Evolutionary conservation across 257 asterid genomes (phyloP).

Genomic region (Euphrasia confusa): DNA sequence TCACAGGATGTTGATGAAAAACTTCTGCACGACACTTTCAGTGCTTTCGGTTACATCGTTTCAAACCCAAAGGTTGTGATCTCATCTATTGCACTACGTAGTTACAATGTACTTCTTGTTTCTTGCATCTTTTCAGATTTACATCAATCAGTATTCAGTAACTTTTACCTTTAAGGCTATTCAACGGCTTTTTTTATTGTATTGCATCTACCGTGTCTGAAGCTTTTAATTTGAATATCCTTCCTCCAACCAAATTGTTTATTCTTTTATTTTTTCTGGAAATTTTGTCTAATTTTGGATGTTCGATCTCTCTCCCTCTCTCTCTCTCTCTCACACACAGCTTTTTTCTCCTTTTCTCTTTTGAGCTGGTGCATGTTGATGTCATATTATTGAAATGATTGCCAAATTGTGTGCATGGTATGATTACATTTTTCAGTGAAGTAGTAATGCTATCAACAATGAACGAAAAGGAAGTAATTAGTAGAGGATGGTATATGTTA

Average conservation of each 20-base stretch:
- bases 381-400: constrained; percentile 7
- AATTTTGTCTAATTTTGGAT: neutral
- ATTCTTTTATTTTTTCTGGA: neutral
- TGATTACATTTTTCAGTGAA: neutral
- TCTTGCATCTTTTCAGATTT: constrained; percentile 7
- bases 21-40: constrained; percentile 88
- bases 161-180: neutral
- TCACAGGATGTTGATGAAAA: constrained; percentile 97
- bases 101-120: neutral
- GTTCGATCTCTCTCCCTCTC: neutral
- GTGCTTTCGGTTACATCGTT: constrained; percentile 94
- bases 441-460: neutral
- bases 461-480: neutral
- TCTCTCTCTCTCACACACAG: neutral
- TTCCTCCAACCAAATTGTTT: neutral
- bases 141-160: neutral
- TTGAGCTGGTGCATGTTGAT: constrained; percentile 8
- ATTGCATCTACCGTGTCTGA: constrained; percentile 3
- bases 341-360: neutral
- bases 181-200: neutral
- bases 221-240: neutral
- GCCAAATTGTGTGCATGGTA: neutral
- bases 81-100: constrained; percentile 1
- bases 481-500: neutral
- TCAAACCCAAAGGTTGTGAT: constrained; percentile 80